Evolutionary conservation across 768 basidiomycete genomes (phyloP).

Genomic region (Suillus subluteus): DNA sequence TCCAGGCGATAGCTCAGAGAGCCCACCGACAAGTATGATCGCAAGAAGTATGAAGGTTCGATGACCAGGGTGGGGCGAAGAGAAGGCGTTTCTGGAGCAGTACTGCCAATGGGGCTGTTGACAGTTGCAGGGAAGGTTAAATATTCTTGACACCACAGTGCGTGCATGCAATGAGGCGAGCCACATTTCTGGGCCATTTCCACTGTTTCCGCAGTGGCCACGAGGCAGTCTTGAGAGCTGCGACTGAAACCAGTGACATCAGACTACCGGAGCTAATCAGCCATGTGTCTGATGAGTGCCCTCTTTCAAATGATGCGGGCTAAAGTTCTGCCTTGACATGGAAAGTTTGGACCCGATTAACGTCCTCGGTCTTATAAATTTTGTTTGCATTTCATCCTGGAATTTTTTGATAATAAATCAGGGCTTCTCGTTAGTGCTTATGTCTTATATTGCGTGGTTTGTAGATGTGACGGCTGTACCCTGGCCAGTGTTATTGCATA

Average conservation of each 20-base stretch:
- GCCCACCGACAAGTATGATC: not conserved
- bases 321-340: slow-evolving; percentile 7
- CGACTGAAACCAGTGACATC: not conserved
- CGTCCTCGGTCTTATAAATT: slow-evolving; percentile 1
- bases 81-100: not conserved
- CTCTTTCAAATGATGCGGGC: slow-evolving; percentile 1
- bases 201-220: not conserved
- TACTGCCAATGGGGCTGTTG: not conserved
- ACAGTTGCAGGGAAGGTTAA: not conserved
- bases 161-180: not conserved
- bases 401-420: slow-evolving; percentile 13
- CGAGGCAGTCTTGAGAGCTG: slow-evolving; percentile 21
- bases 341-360: slow-evolving; percentile 13
- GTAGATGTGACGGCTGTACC: slow-evolving; percentile 5
- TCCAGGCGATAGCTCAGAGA: not conserved
- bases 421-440: slow-evolving; percentile 13
- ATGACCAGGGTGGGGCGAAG: not conserved
- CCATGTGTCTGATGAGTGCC: not conserved
- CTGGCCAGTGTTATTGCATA: slow-evolving; percentile 7
- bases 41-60: not conserved
- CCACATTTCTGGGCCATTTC: not conserved
- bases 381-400: not conserved
- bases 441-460: slow-evolving; percentile 13
- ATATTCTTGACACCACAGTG: not conserved
- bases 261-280: not conserved